Conservation (phyloP, 73 alveolate species). For the Uronychia setigera region DNA sequence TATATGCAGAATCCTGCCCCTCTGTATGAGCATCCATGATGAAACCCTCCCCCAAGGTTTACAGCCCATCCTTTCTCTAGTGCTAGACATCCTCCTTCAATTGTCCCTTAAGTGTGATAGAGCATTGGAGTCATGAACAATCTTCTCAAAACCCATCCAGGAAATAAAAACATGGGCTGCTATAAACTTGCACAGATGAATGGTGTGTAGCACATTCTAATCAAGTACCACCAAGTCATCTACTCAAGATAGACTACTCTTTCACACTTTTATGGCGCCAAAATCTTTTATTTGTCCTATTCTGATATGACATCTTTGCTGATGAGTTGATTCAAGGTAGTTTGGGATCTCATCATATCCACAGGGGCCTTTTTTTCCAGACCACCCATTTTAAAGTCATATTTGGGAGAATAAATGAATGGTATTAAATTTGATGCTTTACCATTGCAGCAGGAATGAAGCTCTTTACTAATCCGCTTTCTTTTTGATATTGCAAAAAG, state of each 20-base stretch:
- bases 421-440: background rate
- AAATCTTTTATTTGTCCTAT: background rate
- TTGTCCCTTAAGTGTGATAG: conserved; percentile 78
- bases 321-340: conserved; percentile 1
- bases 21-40: conserved; percentile 71
- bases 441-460: too few species aligned
- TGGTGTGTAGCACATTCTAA: conserved; percentile 63
- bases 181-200: conserved; percentile 55
- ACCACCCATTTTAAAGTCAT: conserved; percentile 73
- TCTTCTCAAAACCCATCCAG: conserved; percentile 76
- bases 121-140: conserved; percentile 77
- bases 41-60: conserved; percentile 91
- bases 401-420: background rate
- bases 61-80: conserved; percentile 80
- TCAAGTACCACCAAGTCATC: conserved; percentile 37
- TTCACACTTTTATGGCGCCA: background rate
- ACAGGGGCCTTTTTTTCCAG: conserved; percentile 85
- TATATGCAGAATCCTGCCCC: conserved; percentile 83
- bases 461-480: too few species aligned
- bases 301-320: background rate
- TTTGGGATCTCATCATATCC: conserved; percentile 80
- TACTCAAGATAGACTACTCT: background rate
- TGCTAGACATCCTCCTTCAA: conserved; percentile 77
- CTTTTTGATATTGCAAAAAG: too few species aligned
- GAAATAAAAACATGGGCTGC: conserved; percentile 78